phyloP scores from a whole-genome alignment of 371 early-diverging fungal species.

The Saksenaea vasiformis region DNA sequence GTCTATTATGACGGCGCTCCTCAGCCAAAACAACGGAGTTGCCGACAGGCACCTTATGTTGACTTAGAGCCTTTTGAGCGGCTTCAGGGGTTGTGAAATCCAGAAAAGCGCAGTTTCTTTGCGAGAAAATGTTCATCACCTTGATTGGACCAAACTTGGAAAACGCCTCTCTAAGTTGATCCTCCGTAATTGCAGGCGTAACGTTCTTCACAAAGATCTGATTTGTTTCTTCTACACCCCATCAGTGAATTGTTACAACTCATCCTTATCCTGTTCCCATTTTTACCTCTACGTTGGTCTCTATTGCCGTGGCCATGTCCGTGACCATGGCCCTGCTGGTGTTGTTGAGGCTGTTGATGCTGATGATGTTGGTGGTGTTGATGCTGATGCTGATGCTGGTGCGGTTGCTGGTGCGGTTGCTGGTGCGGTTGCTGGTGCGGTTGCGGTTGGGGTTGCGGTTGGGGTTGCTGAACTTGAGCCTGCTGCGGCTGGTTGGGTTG shows the following conservation, averaged over 20 bases:
- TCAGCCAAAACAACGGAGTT: conserved; percentile 25
- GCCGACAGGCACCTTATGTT: conserved; percentile 29
- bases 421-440: conserved; percentile 6
- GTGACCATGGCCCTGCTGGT: conserved; percentile 7
- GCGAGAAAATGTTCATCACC: conserved; percentile 14
- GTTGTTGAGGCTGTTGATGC: conserved; percentile 8
- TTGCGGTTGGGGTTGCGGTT: conserved; percentile 1
- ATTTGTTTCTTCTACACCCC: conserved; percentile 20
- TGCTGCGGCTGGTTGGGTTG: conserved; percentile 11
- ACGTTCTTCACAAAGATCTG: conserved; percentile 36
- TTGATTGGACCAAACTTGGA: conserved; percentile 32
- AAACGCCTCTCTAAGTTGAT: conserved; percentile 29
- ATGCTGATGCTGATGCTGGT: conserved; percentile 11
- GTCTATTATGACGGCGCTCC: conserved; percentile 25
- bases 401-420: conserved; percentile 3
- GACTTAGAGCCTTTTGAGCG: conserved; percentile 24
- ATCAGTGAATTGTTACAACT: background rate
- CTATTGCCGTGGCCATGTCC: conserved; percentile 10
- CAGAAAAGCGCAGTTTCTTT: conserved; percentile 27
- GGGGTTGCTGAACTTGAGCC: conserved; percentile 5
- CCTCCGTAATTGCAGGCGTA: conserved; percentile 19
- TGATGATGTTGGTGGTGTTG: conserved; percentile 12
- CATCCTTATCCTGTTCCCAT: background rate
- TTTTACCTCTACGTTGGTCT: conserved; percentile 9
- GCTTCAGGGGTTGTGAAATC: conserved; percentile 26